Evolutionary conservation across 108 stramenopile species (phyloP).

Genomic region (Cyclotella distinguenda): DNA sequence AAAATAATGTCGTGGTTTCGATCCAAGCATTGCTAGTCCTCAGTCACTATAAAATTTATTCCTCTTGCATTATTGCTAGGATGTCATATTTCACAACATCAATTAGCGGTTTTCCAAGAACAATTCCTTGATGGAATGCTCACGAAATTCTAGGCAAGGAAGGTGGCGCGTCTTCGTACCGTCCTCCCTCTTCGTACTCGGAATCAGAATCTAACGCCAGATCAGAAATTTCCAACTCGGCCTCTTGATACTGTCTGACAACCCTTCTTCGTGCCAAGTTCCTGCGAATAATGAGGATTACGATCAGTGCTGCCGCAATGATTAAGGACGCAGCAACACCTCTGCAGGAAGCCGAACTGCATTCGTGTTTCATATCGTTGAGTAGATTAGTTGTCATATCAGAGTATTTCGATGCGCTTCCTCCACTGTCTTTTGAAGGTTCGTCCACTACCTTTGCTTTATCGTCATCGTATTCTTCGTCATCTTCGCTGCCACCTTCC

Average conservation of each 20-base stretch:
- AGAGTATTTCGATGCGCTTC: constrained; percentile 3
- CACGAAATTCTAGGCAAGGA: constrained; percentile 26
- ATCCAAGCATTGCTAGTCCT: too few relatives aligned
- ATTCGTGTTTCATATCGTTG: constrained; percentile 49
- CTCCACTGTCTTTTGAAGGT: neutral
- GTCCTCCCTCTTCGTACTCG: constrained; percentile 29
- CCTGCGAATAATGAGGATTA: constrained; percentile 33
- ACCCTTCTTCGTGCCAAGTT: constrained; percentile 30
- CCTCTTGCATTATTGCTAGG: too few relatives aligned
- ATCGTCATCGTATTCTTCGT: constrained; percentile 20
- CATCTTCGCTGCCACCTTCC: constrained; percentile 7
- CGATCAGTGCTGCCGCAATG: constrained; percentile 23
- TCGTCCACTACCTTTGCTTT: neutral
- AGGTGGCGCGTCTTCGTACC: constrained; percentile 24
- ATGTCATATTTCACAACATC: too few relatives aligned
- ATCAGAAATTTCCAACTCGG: constrained; percentile 44
- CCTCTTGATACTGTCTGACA: constrained; percentile 45
- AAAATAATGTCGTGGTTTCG: too few relatives aligned
- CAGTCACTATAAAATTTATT: too few relatives aligned
- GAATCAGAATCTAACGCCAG: constrained; percentile 42
- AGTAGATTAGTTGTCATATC: constrained; percentile 24
- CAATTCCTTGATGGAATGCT: too few relatives aligned
- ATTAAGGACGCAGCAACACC: constrained; percentile 36
- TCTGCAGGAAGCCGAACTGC: constrained; percentile 33
- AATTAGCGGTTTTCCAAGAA: too few relatives aligned